Evolutionary conservation across 371 early-diverging fungal species (phyloP).

Genomic region (Circinella umbellata): DNA sequence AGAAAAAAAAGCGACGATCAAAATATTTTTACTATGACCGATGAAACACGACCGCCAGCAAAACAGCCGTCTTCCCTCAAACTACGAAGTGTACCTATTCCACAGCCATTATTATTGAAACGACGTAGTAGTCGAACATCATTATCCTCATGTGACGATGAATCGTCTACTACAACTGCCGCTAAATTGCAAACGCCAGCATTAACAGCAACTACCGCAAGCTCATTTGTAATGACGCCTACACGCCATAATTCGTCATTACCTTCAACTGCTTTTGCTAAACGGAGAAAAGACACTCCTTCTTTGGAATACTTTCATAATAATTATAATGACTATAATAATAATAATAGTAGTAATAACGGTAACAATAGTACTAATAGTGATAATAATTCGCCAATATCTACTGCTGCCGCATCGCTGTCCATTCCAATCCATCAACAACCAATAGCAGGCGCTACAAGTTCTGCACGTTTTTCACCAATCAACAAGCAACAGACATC

Average conservation of each 20-base stretch:
- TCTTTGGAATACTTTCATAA: no score
- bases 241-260: conserved; percentile 10
- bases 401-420: background rate
- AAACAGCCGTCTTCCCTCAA: conserved; percentile 16
- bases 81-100: conserved; percentile 47
- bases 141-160: conserved; percentile 35
- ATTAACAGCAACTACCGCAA: conserved; percentile 10
- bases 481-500: conserved; percentile 12
- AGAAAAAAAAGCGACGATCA: no score
- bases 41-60: conserved; percentile 1
- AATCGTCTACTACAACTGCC: background rate
- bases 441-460: background rate
- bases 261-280: conserved; percentile 20
- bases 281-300: conserved; percentile 22
- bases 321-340: no score
- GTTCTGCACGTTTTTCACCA: background rate
- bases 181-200: conserved; percentile 8
- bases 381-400: no score
- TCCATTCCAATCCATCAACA: conserved; percentile 10
- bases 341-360: background rate
- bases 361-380: background rate
- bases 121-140: conserved; percentile 42
- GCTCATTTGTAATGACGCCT: conserved; percentile 14
- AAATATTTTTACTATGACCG: background rate
- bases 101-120: conserved; percentile 44